These are phyloP conservation scores for Fraxinus sp. DNA, from an alignment of 305 asterid species.

Conservation along the genomic window DNA sequence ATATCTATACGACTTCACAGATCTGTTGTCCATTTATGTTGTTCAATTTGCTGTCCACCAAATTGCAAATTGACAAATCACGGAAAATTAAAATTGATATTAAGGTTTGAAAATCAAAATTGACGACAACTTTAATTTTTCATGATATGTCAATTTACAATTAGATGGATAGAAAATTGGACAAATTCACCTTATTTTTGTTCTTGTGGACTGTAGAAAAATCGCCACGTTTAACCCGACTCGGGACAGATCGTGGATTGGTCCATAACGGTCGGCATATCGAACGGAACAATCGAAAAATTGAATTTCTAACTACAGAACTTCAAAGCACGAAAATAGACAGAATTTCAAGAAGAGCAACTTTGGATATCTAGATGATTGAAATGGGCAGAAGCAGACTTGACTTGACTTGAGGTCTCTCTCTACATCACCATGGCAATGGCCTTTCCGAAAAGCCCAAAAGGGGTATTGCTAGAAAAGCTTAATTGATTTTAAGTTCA, in stretches of 20 bases:
- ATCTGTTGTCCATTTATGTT: too few relatives aligned
- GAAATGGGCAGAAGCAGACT: neutral
- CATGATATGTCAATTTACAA: too few relatives aligned
- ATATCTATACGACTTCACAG: neutral
- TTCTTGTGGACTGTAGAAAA: neutral
- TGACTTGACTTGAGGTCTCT: neutral
- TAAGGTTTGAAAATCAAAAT: too few relatives aligned
- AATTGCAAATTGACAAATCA: too few relatives aligned
- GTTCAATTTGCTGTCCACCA: too few relatives aligned
- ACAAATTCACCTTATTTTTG: neutral
- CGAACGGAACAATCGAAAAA: neutral
- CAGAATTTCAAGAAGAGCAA: neutral
- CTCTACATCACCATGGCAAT: neutral
- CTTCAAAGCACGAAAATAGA: neutral
- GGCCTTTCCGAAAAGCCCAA: neutral
- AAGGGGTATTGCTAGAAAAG: too few relatives aligned
- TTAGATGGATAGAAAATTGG: too few relatives aligned
- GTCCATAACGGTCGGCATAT: neutral
- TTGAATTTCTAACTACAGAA: neutral
- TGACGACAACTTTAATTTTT: too few relatives aligned
- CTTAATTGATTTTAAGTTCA: neutral
- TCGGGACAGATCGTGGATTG: neutral
- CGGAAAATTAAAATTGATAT: too few relatives aligned
- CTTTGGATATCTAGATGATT: neutral
- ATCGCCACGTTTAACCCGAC: neutral